These are phyloP conservation scores for Sugiyamaella pinicola DNA, from an alignment of 1,139 yeast genomes.

Conservation along the genomic window DNA sequence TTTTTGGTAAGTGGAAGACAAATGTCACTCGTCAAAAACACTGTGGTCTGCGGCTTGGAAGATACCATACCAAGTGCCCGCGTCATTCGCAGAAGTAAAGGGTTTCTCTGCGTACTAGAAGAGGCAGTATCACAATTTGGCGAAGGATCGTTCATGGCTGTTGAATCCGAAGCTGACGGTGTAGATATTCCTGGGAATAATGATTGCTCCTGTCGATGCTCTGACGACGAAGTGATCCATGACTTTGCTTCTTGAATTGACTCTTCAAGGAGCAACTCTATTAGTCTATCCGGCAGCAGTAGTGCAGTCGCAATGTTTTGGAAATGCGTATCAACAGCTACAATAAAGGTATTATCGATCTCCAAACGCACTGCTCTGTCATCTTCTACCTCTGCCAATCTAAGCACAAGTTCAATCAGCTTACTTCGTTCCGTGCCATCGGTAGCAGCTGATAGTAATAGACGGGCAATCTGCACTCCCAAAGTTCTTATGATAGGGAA, in stretches of 20 bases:
- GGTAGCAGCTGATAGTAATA: conserved; percentile 19
- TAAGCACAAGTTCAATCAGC: not conserved
- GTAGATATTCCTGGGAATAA: not conserved
- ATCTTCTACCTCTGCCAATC: conserved; percentile 8
- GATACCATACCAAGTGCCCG: conserved; percentile 31
- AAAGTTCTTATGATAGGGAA: conserved; percentile 26
- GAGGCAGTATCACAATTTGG: not conserved
- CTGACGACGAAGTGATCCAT: too few species aligned
- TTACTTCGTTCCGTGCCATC: conserved; percentile 5
- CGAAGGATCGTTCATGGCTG: not conserved
- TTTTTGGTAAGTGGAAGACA: conserved; percentile 8
- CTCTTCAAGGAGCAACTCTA: conserved; percentile 6
- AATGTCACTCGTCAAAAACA: not conserved
- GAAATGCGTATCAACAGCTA: conserved; percentile 21
- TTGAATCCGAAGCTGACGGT: too few species aligned
- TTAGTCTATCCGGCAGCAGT: not conserved
- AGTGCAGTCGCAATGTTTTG: not conserved
- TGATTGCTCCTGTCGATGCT: too few species aligned
- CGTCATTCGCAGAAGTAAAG: conserved; percentile 24
- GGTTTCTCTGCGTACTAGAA: not conserved
- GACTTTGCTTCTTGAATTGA: not conserved
- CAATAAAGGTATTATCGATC: conserved; percentile 25
- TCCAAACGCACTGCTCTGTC: conserved; percentile 23
- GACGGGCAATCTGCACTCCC: conserved; percentile 28
- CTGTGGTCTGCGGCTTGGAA: not conserved